phyloP scores from a whole-genome alignment of 2,329 filamentous ascomycete genomes.

The Scopulariopsis brevicaulis region DNA sequence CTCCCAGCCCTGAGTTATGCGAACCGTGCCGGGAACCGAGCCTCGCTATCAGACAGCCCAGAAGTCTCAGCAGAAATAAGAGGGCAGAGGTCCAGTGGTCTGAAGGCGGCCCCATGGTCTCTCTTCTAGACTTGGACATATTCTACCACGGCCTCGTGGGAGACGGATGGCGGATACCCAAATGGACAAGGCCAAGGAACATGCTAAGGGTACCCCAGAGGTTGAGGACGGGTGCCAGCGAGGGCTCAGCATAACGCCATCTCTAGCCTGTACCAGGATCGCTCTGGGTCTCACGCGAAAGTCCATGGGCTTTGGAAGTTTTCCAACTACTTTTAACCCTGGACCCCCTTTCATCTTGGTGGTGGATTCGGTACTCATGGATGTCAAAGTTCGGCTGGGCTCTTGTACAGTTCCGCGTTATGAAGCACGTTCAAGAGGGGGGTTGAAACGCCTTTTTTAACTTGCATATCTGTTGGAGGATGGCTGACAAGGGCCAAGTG shows the following conservation, averaged over 20 bases:
- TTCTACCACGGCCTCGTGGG: background rate
- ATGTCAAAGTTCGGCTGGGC: background rate
- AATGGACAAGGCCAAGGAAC: background rate
- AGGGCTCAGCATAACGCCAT: background rate
- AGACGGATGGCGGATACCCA: background rate
- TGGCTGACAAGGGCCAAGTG: background rate
- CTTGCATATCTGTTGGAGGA: background rate
- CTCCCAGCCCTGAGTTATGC: background rate
- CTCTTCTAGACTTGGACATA: background rate
- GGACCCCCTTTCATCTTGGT: background rate
- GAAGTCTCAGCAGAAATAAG: background rate
- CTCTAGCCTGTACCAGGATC: background rate
- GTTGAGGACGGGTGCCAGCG: background rate
- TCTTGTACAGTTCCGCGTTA: background rate
- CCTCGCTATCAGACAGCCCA: background rate
- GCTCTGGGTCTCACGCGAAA: background rate
- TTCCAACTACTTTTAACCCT: background rate
- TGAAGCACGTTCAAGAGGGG: background rate
- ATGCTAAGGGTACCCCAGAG: background rate
- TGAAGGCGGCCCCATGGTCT: background rate
- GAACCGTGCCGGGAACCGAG: background rate
- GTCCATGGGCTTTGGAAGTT: background rate
- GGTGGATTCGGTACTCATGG: background rate
- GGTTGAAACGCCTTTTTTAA: background rate
- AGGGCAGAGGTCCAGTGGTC: background rate